Conservation (phyloP, 768 basidiomycete genomes). For the Auricularia cornea region DNA sequence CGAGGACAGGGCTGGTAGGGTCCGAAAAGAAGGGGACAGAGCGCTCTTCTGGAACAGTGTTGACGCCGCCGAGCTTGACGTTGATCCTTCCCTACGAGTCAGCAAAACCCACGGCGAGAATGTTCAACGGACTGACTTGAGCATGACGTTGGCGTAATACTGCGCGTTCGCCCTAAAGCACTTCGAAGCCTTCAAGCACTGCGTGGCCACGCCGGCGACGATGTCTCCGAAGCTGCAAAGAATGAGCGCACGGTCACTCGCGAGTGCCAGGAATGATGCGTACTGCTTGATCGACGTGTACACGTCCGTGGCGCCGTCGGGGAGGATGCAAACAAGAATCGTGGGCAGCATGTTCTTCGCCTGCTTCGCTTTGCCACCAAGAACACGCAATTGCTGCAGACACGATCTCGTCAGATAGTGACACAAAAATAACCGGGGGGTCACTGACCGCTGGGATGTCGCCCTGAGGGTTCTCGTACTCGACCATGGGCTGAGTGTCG, state of each 20-base stretch:
- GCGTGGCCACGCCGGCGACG: slow-evolving; percentile 64
- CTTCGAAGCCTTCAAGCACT: slow-evolving; percentile 63
- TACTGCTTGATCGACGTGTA: slow-evolving; percentile 76
- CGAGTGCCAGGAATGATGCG: slow-evolving; percentile 19
- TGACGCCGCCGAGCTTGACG: slow-evolving; percentile 79
- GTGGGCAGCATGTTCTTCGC: slow-evolving; percentile 37
- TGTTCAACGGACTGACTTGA: slow-evolving; percentile 71
- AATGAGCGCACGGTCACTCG: neutral
- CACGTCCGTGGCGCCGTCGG: slow-evolving; percentile 66
- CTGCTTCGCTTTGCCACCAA: slow-evolving; percentile 39
- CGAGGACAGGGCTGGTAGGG: slow-evolving; percentile 63
- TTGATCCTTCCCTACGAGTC: slow-evolving; percentile 46
- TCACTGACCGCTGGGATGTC: slow-evolving; percentile 36
- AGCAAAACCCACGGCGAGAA: slow-evolving; percentile 1
- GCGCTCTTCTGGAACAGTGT: slow-evolving; percentile 62
- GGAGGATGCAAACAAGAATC: slow-evolving; percentile 60
- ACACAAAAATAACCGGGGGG: neutral
- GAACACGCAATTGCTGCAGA: slow-evolving; percentile 38
- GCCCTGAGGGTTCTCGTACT: slow-evolving; percentile 52
- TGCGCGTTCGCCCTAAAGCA: slow-evolving; percentile 61
- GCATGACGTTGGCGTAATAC: slow-evolving; percentile 67
- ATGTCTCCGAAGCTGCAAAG: slow-evolving; percentile 63
- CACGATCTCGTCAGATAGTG: neutral
- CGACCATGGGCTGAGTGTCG: slow-evolving; percentile 35
- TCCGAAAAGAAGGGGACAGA: slow-evolving; percentile 61